These are phyloP conservation scores for Phytophthora sansomeana DNA, from an alignment of 352 stramenopile species.

Conservation along the genomic window DNA sequence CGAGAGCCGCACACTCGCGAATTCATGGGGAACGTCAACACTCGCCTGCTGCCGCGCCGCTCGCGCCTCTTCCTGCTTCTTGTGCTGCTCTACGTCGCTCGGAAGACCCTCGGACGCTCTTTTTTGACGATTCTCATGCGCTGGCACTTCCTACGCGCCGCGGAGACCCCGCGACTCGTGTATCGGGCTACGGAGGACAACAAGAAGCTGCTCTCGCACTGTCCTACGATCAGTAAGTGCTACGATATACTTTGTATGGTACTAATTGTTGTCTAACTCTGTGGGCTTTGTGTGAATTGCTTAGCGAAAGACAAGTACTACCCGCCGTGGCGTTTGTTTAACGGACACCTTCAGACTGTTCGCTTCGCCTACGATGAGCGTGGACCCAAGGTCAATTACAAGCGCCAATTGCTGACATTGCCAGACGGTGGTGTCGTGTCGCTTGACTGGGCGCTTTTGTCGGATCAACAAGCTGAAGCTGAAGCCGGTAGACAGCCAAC, in stretches of 20 bases:
- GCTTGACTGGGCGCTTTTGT: conserved; percentile 71
- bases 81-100: conserved; percentile 19
- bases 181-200: conserved; percentile 51
- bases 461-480: conserved; percentile 12
- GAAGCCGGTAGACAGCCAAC: not conserved
- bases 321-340: conserved; percentile 64
- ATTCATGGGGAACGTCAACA: conserved; percentile 31
- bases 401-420: conserved; percentile 66
- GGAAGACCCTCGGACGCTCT: conserved; percentile 21
- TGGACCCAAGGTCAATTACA: conserved; percentile 54
- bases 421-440: conserved; percentile 73
- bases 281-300: conserved; percentile 4
- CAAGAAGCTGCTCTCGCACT: conserved; percentile 49
- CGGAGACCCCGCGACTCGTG: conserved; percentile 49
- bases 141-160: conserved; percentile 33
- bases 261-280: conserved; percentile 13
- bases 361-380: conserved; percentile 50
- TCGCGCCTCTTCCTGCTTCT: conserved; percentile 18
- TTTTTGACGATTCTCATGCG: conserved; percentile 30
- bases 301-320: conserved; percentile 64
- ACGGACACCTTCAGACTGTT: conserved; percentile 71
- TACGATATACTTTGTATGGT: not conserved
- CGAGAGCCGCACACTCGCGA: conserved; percentile 23
- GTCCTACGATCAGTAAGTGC: conserved; percentile 52
- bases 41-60: conserved; percentile 13